These are phyloP conservation scores for Cyclotella atomus DNA, from an alignment of 108 stramenopile species.

Conservation along the genomic window DNA sequence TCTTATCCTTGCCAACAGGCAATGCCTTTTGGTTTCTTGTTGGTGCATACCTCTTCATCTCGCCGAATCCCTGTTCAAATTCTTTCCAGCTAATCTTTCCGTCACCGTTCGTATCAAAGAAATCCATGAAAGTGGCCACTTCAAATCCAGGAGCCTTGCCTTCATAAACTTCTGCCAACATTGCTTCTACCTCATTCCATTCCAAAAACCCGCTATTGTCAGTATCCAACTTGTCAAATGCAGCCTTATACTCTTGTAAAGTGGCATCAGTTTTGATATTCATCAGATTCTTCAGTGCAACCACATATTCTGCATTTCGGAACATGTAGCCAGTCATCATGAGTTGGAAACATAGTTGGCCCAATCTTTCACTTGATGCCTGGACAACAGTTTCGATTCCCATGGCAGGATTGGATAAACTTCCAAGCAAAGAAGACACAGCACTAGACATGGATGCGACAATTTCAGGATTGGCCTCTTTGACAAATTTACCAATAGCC, in stretches of 20 bases:
- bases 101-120: slow-evolving; percentile 88
- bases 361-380: slow-evolving; percentile 80
- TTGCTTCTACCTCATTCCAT: slow-evolving; percentile 58
- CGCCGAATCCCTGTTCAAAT: slow-evolving; percentile 82
- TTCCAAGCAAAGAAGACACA: slow-evolving; percentile 74
- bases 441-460: slow-evolving; percentile 86
- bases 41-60: slow-evolving; percentile 29
- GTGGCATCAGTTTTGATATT: slow-evolving; percentile 63
- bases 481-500: slow-evolving; percentile 72
- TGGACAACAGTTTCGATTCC: slow-evolving; percentile 73
- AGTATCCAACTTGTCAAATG: slow-evolving; percentile 77
- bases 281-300: slow-evolving; percentile 85
- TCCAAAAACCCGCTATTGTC: slow-evolving; percentile 85
- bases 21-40: slow-evolving; percentile 8
- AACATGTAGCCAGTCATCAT: slow-evolving; percentile 94
- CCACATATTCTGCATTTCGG: slow-evolving; percentile 91
- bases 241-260: slow-evolving; percentile 79
- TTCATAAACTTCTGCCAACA: slow-evolving; percentile 76
- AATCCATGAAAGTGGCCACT: slow-evolving; percentile 77
- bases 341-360: slow-evolving; percentile 80
- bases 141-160: slow-evolving; percentile 71
- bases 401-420: slow-evolving; percentile 70
- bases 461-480: slow-evolving; percentile 75
- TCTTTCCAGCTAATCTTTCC: slow-evolving; percentile 81
- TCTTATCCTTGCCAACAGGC: slow-evolving; percentile 27